phyloP scores from a whole-genome alignment of 768 basidiomycete species.

The Leccinellum albellum region DNA sequence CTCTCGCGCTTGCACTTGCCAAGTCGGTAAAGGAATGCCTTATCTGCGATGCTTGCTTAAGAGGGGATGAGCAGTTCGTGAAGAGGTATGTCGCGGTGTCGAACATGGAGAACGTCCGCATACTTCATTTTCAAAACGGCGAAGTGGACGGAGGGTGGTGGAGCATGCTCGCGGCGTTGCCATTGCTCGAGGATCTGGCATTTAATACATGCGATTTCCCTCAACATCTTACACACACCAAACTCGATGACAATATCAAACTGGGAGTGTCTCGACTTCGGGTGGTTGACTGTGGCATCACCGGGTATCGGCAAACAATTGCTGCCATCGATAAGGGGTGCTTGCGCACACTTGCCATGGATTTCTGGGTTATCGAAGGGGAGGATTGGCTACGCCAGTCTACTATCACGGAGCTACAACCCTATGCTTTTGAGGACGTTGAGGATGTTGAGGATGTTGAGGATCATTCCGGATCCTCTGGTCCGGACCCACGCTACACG shows the following conservation, averaged over 20 bases:
- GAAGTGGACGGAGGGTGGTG: background rate
- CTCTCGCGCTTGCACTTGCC: background rate
- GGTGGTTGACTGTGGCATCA: background rate
- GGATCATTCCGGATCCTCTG: too few species aligned
- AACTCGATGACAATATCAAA: background rate
- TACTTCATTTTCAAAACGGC: background rate
- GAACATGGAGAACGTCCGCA: background rate
- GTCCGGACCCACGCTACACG: background rate
- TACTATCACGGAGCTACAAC: background rate
- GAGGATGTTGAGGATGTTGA: background rate
- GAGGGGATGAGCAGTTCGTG: background rate
- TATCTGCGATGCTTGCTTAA: too few species aligned
- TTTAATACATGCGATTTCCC: background rate
- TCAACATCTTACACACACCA: too few species aligned
- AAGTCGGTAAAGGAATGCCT: background rate
- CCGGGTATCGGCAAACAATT: background rate
- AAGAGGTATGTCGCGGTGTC: background rate
- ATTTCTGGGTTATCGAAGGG: background rate
- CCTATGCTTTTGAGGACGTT: background rate
- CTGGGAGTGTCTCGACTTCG: background rate
- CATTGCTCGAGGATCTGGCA: background rate
- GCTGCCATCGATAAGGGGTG: background rate
- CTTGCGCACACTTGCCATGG: background rate
- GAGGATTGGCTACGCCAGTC: background rate
- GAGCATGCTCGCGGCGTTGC: background rate